Evolutionary conservation across 495 filamentous ascomycete genomes (phyloP).

Genomic region (Parmelia sp.): DNA sequence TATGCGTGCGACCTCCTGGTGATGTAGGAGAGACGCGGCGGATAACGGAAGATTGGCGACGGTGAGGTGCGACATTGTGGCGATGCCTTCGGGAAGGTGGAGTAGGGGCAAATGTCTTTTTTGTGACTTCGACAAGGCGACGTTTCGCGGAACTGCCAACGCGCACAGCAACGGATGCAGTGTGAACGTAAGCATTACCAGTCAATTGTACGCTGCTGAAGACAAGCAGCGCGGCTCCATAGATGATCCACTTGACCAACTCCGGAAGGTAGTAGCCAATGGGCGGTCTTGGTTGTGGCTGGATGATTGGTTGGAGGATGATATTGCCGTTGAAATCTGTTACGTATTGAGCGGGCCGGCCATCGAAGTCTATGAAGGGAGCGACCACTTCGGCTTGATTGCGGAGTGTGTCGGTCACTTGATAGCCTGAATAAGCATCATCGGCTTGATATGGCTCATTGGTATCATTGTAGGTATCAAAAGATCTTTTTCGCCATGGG

Average conservation of each 20-base stretch:
- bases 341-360: not conserved
- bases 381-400: not conserved
- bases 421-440: not conserved
- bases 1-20: not conserved
- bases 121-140: slow-evolving; percentile 8
- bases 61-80: slow-evolving; percentile 1
- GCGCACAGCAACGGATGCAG: slow-evolving; percentile 3
- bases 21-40: slow-evolving; percentile 4
- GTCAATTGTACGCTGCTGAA: not conserved
- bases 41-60: not conserved
- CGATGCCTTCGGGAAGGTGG: not conserved
- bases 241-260: slow-evolving; percentile 2
- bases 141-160: slow-evolving; percentile 8
- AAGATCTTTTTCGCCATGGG: slow-evolving; percentile 4
- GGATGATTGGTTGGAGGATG: not conserved
- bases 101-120: not conserved
- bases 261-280: not conserved
- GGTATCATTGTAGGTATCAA: not conserved
- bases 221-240: not conserved
- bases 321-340: not conserved
- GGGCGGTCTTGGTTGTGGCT: not conserved
- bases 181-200: not conserved
- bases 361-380: not conserved
- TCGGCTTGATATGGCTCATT: not conserved
- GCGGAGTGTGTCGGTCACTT: not conserved